Evolutionary conservation across 345 rosid genomes (phyloP).

Genomic region (Aurinia saxatilis): DNA sequence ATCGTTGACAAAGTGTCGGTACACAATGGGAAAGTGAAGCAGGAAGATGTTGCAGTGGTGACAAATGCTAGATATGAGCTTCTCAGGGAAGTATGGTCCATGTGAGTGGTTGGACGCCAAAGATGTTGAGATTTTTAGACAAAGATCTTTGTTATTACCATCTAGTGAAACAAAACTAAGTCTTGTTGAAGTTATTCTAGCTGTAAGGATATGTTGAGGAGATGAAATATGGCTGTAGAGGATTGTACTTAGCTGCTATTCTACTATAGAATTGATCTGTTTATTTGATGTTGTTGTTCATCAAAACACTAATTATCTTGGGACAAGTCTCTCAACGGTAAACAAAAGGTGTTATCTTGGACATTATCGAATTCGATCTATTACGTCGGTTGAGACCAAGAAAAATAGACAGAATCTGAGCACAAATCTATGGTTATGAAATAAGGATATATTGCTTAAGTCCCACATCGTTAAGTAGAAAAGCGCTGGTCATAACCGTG

Average conservation of each 20-base stretch:
- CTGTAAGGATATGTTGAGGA: neutral
- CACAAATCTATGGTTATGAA: neutral
- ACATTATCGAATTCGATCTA: neutral
- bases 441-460: neutral
- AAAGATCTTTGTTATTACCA: too few relatives aligned
- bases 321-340: neutral
- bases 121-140: neutral
- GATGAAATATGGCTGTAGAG: neutral
- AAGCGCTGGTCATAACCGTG: neutral
- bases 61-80: conserved; percentile 62
- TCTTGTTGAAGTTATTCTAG: neutral
- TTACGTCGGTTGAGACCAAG: neutral
- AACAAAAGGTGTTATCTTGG: too few relatives aligned
- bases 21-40: neutral
- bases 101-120: neutral
- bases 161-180: neutral
- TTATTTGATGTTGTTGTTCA: too few relatives aligned
- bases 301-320: too few relatives aligned
- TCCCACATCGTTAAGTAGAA: neutral
- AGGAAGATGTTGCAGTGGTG: conserved; percentile 4
- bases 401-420: neutral
- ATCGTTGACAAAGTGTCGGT: conserved; percentile 35
- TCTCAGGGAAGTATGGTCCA: conserved; percentile 74
- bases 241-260: neutral
- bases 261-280: neutral